phyloP scores from a whole-genome alignment of 495 filamentous ascomycete species.

The Pseudoneurospora amorphoporcata region DNA sequence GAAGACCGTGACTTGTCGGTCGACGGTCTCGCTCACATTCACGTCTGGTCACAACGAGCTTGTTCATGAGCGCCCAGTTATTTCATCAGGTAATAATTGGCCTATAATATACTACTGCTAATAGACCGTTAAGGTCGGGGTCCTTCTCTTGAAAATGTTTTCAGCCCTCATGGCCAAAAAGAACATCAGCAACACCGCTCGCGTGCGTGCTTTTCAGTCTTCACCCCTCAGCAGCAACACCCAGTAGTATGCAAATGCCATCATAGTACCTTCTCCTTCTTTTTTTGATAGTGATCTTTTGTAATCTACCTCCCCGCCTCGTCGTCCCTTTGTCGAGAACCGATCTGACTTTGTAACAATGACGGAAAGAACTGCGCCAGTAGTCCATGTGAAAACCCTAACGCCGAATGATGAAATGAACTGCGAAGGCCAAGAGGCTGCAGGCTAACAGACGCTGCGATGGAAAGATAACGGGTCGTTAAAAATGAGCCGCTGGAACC shows the following conservation, averaged over 20 bases:
- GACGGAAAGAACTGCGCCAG: neutral
- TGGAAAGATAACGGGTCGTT: neutral
- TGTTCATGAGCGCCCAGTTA: neutral
- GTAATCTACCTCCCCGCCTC: neutral
- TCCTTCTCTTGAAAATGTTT: neutral
- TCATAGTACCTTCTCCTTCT: neutral
- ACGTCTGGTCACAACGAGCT: neutral
- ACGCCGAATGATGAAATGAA: neutral
- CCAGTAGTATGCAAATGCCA: neutral
- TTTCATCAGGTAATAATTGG: neutral
- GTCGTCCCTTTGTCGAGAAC: neutral
- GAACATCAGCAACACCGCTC: neutral
- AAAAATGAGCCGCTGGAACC: neutral
- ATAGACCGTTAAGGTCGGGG: neutral
- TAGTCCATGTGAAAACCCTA: neutral
- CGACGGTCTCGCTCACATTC: neutral
- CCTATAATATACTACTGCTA: neutral
- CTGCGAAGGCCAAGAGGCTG: neutral
- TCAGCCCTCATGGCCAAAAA: neutral
- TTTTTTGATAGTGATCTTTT: neutral
- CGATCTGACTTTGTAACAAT: neutral
- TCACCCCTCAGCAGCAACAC: neutral
- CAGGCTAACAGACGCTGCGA: neutral
- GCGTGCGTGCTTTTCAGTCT: neutral
- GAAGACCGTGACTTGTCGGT: neutral